phyloP scores from a whole-genome alignment of 2,329 filamentous ascomycete species.

The Colletotrichum sp. region DNA sequence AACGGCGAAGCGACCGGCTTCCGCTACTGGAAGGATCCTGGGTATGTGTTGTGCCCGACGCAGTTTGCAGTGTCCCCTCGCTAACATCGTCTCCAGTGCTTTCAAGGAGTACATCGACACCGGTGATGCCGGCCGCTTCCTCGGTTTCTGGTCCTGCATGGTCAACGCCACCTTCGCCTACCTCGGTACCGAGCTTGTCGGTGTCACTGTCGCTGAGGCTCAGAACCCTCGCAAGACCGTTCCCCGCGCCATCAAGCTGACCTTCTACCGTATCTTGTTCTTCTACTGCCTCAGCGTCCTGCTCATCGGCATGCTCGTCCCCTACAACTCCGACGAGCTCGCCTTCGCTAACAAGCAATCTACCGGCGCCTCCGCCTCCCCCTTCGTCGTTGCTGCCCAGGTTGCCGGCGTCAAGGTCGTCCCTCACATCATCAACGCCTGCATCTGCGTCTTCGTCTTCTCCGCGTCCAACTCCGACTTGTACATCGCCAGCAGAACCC shows the following conservation, averaged over 20 bases:
- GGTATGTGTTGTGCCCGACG: slow-evolving; percentile 32
- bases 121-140: slow-evolving; percentile 57
- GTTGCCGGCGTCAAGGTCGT: slow-evolving; percentile 67
- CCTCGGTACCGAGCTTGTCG: slow-evolving; percentile 77
- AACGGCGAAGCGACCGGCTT: slow-evolving; percentile 68
- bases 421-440: slow-evolving; percentile 74
- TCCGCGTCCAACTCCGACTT: slow-evolving; percentile 79
- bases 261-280: slow-evolving; percentile 81
- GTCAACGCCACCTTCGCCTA: slow-evolving; percentile 82
- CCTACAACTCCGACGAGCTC: slow-evolving; percentile 69
- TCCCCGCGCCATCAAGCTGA: slow-evolving; percentile 78
- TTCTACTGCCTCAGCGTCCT: slow-evolving; percentile 81
- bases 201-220: slow-evolving; percentile 79
- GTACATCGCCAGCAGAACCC: slow-evolving; percentile 75
- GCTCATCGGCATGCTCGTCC: slow-evolving; percentile 77
- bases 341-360: slow-evolving; percentile 57
- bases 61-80: background rate
- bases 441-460: slow-evolving; percentile 78
- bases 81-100: slow-evolving; percentile 35
- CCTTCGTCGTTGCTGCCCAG: slow-evolving; percentile 77
- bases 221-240: slow-evolving; percentile 81
- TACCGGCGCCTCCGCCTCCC: slow-evolving; percentile 65
- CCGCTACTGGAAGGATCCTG: slow-evolving; percentile 69
- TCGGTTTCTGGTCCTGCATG: slow-evolving; percentile 73
- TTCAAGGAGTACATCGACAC: slow-evolving; percentile 52